Evolutionary conservation across 2,329 filamentous ascomycete genomes (phyloP).

Genomic region (Sclerotinia glacialis): DNA sequence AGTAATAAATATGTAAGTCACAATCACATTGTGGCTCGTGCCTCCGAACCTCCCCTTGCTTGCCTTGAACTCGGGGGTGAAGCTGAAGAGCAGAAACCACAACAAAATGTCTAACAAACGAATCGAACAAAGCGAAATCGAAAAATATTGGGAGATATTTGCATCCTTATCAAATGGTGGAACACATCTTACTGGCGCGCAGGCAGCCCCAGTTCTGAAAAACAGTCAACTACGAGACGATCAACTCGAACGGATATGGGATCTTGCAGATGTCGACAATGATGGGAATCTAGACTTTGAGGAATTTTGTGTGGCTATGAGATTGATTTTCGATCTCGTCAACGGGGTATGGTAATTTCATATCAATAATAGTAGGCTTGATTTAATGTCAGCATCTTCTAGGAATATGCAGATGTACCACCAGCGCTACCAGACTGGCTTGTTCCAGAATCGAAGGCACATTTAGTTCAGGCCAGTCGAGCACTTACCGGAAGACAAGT

Average conservation of each 20-base stretch:
- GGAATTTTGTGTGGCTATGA: slow-evolving; percentile 99
- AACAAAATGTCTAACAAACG: slow-evolving; percentile 45
- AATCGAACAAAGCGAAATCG: slow-evolving; percentile 71
- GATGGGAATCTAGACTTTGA: slow-evolving; percentile 98
- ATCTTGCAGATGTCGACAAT: slow-evolving; percentile 93
- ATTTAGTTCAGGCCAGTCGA: slow-evolving; percentile 79
- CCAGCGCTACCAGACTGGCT: slow-evolving; percentile 87
- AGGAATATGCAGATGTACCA: slow-evolving; percentile 93
- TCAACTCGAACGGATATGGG: slow-evolving; percentile 97
- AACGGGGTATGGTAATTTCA: slow-evolving; percentile 67
- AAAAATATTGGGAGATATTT: slow-evolving; percentile 80
- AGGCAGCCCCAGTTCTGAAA: slow-evolving; percentile 69
- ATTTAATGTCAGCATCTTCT: slow-evolving; percentile 17
- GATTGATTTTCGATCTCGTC: slow-evolving; percentile 93
- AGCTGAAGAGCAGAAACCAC: slow-evolving; percentile 8
- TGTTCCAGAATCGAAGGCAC: slow-evolving; percentile 89
- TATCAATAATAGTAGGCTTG: neutral
- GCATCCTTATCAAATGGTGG: slow-evolving; percentile 63
- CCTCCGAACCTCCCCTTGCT: neutral
- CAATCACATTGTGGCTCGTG: neutral
- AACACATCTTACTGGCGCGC: slow-evolving; percentile 63
- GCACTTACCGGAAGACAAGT: slow-evolving; percentile 76
- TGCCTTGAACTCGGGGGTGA: neutral
- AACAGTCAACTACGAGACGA: slow-evolving; percentile 70
- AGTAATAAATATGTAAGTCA: too few relatives aligned